A percentile compares a stretch with the other conserved stretches of the same genome.
Evolutionary conservation across 768 basidiomycete genomes (phyloP).

Genomic region (Psilocybe cubensis): DNA sequence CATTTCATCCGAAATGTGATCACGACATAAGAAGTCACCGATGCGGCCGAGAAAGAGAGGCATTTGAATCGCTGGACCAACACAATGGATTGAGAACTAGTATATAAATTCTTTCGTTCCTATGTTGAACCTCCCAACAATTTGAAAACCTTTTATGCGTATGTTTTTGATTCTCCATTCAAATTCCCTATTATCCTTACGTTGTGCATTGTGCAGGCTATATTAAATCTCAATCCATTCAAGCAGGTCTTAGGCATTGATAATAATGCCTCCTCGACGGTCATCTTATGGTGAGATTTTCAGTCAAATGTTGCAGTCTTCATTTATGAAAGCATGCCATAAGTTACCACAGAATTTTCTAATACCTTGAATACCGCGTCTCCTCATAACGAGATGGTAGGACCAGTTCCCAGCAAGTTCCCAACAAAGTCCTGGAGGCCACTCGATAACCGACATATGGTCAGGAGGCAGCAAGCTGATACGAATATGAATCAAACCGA

Average conservation of each 20-base stretch:
- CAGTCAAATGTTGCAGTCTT: not conserved
- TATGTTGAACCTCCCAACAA: slow-evolving; percentile 15
- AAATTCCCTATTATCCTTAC: slow-evolving; percentile 6
- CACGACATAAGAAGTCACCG: slow-evolving; percentile 20
- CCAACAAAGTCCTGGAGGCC: not conserved
- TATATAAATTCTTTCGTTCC: slow-evolving; percentile 22
- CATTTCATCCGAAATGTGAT: slow-evolving; percentile 14
- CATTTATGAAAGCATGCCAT: not conserved
- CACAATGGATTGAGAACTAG: slow-evolving; percentile 12
- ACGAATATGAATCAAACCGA: too few relatives aligned
- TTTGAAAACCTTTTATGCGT: slow-evolving; percentile 20
- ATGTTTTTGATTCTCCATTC: not conserved
- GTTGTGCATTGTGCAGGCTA: slow-evolving; percentile 3
- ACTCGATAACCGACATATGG: not conserved
- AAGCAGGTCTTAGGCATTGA: not conserved
- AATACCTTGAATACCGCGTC: slow-evolving; percentile 2
- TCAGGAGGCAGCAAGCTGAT: not conserved
- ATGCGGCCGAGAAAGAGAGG: slow-evolving; percentile 17
- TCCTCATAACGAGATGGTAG: not conserved
- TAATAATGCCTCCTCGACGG: slow-evolving; percentile 15
- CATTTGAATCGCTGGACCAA: slow-evolving; percentile 14
- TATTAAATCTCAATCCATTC: not conserved
- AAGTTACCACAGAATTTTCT: not conserved
- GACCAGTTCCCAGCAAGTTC: not conserved
- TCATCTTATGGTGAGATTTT: slow-evolving; percentile 3